Percentiles rank a stretch among this genome's conserved stretches.
phyloP scores from a whole-genome alignment of 129 eudicot genomes.

The Escallonia rubra region DNA sequence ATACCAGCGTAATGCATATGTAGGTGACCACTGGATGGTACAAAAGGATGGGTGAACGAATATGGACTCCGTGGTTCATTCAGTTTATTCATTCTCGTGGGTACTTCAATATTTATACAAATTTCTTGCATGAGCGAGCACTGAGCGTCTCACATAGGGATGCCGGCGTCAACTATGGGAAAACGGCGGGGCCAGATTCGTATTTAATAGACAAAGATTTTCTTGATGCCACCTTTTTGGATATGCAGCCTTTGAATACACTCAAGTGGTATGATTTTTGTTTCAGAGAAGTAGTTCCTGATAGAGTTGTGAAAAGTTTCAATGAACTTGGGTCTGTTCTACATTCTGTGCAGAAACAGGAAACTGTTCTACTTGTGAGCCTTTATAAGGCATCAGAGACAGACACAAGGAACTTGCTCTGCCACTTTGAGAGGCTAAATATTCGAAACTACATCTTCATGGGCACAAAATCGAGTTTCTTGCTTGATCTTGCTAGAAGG shows the following conservation, averaged over 20 bases:
- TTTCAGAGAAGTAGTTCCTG: conserved; percentile 58
- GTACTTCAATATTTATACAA: conserved; percentile 79
- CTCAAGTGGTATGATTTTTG: conserved; percentile 95
- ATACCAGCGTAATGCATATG: background rate
- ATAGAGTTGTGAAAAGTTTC: conserved; percentile 46
- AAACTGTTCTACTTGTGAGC: conserved; percentile 55
- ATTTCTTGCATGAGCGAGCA: conserved; percentile 67
- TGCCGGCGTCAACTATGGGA: conserved; percentile 89
- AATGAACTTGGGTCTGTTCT: conserved; percentile 46
- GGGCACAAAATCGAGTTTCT: conserved; percentile 43
- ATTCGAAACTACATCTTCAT: conserved; percentile 59
- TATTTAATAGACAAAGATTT: conserved; percentile 49
- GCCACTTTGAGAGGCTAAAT: conserved; percentile 72
- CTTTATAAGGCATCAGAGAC: conserved; percentile 36
- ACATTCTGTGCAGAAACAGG: conserved; percentile 38
- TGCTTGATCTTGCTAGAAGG: conserved; percentile 74
- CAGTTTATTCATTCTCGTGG: conserved; percentile 77
- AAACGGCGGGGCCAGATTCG: conserved; percentile 94
- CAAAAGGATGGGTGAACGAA: conserved; percentile 80
- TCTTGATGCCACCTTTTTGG: conserved; percentile 26
- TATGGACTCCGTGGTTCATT: conserved; percentile 98
- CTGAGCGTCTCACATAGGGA: conserved; percentile 89
- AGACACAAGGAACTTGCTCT: conserved; percentile 50
- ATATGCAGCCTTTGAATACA: conserved; percentile 52
- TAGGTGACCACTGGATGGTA: conserved; percentile 97